Base-by-base conservation (phyloP, 768 basidiomycete genomes). In the Leccinum longicurvipes region DNA sequence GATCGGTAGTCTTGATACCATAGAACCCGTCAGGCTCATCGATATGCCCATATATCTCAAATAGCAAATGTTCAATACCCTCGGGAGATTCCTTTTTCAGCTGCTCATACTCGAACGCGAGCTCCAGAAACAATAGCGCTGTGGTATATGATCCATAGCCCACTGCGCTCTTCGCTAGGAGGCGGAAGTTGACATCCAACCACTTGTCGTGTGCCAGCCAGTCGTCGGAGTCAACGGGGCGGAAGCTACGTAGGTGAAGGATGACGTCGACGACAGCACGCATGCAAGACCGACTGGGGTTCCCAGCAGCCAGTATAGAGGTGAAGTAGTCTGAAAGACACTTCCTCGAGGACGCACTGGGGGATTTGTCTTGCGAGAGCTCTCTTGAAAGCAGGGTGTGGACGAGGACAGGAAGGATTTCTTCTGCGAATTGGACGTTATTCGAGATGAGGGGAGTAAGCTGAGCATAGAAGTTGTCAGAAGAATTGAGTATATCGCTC, bases 21-120 rank as follows among this genome's bases (percentile, higher is more conserved):
- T 99, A 99, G 69, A 99, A 99, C 2, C 97, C 94, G 63, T 99
- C 97, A 0, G 95, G 95, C 68, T 99, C 97, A 65, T 97, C 95
- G 57, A 99, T 93, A 63, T 93, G 89, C 52, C 86, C 85, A 66
- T 98, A 99, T 49, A 98, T 93, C 49, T 89, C 87, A 74, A 93
- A 98, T 21, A 98, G 74, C 24, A 95, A 77, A 55, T 88, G 76
- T 60, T 93, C 90, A 1, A 78, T 73, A 15, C 72, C 69, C 10
- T 60, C 58, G 3, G 63, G 57, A n/a, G 65, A 65, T 7, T 72
- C 70, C 19, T 64, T 58, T 27, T 61, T 51, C 11, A 69, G 67
- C 31, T 67, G 60, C 11, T 62, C 59, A 57, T 80, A 74, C 54
- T 92, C 86, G 23, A 75, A 73, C 0, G 84, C 86, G 12, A 96